phyloP scores from a whole-genome alignment of 768 basidiomycete species.

The Mycena haematopus region DNA sequence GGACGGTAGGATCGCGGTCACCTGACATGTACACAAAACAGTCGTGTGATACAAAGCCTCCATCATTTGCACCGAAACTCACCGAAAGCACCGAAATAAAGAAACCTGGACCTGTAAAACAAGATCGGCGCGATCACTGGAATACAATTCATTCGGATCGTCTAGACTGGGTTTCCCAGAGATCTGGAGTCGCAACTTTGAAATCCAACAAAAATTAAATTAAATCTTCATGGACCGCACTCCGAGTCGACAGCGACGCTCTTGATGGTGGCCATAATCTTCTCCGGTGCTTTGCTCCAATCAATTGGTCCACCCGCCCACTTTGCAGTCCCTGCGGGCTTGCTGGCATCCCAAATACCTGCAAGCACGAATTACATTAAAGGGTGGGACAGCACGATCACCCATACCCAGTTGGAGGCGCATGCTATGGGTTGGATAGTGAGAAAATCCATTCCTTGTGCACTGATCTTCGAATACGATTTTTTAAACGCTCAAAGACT shows the following conservation, averaged over 20 bases:
- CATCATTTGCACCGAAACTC: no score
- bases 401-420: slow-evolving; percentile 51
- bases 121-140: no score
- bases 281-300: slow-evolving; percentile 41
- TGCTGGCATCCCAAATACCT: slow-evolving; percentile 54
- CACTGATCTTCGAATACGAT: slow-evolving; percentile 37
- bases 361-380: background rate
- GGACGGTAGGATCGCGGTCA: background rate
- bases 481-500: no score
- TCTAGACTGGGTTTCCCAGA: no score
- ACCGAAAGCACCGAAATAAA: no score
- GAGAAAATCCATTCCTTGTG: slow-evolving; percentile 39
- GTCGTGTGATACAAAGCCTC: no score
- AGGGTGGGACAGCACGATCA: background rate
- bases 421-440: slow-evolving; percentile 44
- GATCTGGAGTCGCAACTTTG: no score
- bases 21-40: background rate
- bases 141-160: no score
- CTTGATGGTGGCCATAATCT: slow-evolving; percentile 42
- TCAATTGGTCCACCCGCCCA: slow-evolving; percentile 53
- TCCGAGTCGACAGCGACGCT: slow-evolving; percentile 43
- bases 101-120: no score
- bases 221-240: slow-evolving; percentile 30
- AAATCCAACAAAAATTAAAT: background rate
- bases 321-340: slow-evolving; percentile 45